phyloP scores from a whole-genome alignment of 1,284 basidiomycete species.

The Lentinula novae-zelandiae region DNA sequence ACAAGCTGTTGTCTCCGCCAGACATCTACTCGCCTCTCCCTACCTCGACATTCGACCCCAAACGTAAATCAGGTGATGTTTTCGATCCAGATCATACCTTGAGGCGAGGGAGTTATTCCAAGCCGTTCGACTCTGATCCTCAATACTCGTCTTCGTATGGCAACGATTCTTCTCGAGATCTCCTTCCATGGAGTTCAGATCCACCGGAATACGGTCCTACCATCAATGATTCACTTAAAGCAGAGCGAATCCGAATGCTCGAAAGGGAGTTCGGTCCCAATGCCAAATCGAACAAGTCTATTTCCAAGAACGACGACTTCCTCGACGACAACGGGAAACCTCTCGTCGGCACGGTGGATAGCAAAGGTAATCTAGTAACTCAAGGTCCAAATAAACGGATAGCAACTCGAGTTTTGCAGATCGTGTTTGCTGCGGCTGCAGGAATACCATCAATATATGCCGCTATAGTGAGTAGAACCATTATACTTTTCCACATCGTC shows the following conservation, averaged over 20 bases:
- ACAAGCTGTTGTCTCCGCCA: constrained; percentile 19
- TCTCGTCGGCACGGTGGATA: constrained; percentile 54
- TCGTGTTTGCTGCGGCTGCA: constrained; percentile 46
- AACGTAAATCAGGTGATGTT: constrained; percentile 34
- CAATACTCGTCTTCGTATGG: constrained; percentile 19
- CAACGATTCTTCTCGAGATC: constrained; percentile 34
- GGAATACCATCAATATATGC: constrained; percentile 58
- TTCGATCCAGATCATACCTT: constrained; percentile 38
- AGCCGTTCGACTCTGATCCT: constrained; percentile 21
- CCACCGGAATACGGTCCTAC: constrained; percentile 36
- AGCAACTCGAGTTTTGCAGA: constrained; percentile 44
- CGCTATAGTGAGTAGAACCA: constrained; percentile 38
- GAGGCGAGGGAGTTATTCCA: constrained; percentile 20
- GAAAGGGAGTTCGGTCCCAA: constrained; percentile 56
- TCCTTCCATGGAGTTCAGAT: constrained; percentile 46
- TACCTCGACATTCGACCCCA: constrained; percentile 25
- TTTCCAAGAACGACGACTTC: constrained; percentile 24
- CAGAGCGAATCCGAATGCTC: constrained; percentile 66
- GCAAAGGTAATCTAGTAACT: constrained; percentile 54
- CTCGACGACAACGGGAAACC: constrained; percentile 43
- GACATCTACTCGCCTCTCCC: constrained; percentile 35
- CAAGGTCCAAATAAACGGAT: constrained; percentile 59
- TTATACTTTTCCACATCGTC: not conserved
- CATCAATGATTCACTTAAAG: constrained; percentile 50
- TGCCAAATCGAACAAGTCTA: constrained; percentile 25